Conservation (phyloP, 1,284 basidiomycete genomes). For the Retiboletus flavoniger region DNA sequence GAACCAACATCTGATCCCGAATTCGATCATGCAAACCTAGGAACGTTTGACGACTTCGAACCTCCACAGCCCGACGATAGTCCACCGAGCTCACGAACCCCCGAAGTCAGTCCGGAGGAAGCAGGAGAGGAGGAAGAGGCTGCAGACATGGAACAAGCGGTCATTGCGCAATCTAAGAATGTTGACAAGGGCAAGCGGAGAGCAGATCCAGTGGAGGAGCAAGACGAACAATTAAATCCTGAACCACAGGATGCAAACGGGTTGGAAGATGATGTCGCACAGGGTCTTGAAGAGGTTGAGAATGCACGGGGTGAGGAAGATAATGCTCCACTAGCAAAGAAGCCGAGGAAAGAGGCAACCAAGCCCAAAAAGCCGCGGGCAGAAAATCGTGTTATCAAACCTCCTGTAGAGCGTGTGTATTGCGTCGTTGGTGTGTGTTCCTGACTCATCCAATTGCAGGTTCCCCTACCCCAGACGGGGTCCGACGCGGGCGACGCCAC, state of each 20-base stretch:
- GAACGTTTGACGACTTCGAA: conserved; percentile 35
- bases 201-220: conserved; percentile 32
- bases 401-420: conserved; percentile 25
- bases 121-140: conserved; percentile 41
- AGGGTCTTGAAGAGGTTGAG: conserved; percentile 46
- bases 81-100: conserved; percentile 33
- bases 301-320: conserved; percentile 41
- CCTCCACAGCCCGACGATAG: conserved; percentile 33
- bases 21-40: conserved; percentile 25
- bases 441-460: conserved; percentile 18
- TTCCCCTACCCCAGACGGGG: conserved; percentile 47
- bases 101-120: conserved; percentile 47
- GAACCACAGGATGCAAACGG: conserved; percentile 36
- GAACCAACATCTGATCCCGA: conserved; percentile 33
- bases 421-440: not conserved
- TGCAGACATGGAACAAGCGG: conserved; percentile 35
- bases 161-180: conserved; percentile 25
- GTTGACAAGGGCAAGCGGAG: conserved; percentile 39
- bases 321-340: conserved; percentile 32
- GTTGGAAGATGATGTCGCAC: conserved; percentile 56
- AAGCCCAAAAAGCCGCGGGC: conserved; percentile 36
- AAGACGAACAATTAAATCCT: conserved; percentile 28
- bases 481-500: conserved; percentile 73
- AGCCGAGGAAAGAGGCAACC: conserved; percentile 35
- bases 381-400: conserved; percentile 22